Evolutionary conservation across 169 alveolate genomes (phyloP), one percentile per base, ranked within the genome.

Genomic region (Plasmodium inui): DNA sequence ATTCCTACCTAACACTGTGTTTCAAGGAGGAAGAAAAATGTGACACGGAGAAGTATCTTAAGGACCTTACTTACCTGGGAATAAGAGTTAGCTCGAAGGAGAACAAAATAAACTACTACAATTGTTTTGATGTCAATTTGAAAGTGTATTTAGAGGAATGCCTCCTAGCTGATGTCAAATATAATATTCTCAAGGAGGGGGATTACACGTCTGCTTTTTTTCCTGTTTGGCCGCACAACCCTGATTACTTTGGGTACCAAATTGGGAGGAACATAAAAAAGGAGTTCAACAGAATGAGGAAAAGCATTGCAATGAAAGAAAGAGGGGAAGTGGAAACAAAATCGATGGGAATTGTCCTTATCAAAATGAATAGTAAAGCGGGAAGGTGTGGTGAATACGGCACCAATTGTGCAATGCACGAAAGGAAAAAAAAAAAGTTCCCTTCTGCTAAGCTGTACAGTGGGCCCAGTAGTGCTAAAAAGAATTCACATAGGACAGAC

Each of bases 11-110:
- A 28, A 74, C 84, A 4, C 12, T 86, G 46, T 74, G 93, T 22
- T 86, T 86, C 39, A 86, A 86, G 61, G 93, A 86, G 53, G 93
- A 86, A 57, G 93, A 86, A n/a, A 86, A 30, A 53, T 86, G 93
- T 19, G 67, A 76, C 50, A 50, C 28, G 0, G 73, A 86, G 12
- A 86, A 76, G 14, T 86, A 74, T 44, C 19, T 86, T 55, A 86
- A 86, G n/a, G 93, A 86, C n/a, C n/a, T 74, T 5, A 74, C 86
- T 8, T 70, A 55, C 71, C 61, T 86, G 14, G 93, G 93, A 28
- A 76, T 86, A 28, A 53, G 93, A 78, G 71, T 86, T 74, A 86
- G 93, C 19, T 86, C 80, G 32, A 86, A 86, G 57, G 93, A 86
- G 55, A 86, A 86, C 76, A 86, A 86, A 55, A 86, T 76, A 53